Evolutionary conservation across 176 grass and related monocot genomes (phyloP).

Genomic region (Zea mays): DNA sequence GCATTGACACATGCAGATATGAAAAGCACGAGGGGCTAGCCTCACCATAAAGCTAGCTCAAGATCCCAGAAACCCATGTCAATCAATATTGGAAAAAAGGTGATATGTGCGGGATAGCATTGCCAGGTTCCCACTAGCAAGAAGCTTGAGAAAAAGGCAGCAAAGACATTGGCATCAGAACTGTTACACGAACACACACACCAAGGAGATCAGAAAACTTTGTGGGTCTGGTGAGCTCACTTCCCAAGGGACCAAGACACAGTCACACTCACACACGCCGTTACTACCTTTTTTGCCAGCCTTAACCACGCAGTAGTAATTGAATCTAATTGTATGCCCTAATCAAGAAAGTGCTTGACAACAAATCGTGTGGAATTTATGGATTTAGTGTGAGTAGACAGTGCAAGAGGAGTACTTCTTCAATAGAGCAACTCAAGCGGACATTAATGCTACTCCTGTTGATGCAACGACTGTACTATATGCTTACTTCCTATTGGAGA

Average conservation of each 20-base stretch:
- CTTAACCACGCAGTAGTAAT: neutral
- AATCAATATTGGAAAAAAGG: neutral
- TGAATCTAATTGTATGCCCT: neutral
- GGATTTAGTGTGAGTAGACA: constrained; percentile 3
- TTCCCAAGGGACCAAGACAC: constrained; percentile 39
- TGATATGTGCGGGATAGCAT: constrained; percentile 14
- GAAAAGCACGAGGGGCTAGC: too few species aligned
- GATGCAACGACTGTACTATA: neutral
- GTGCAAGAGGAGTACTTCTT: neutral
- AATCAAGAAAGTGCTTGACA: constrained; percentile 11
- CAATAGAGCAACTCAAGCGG: neutral
- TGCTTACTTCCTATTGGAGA: constrained; percentile 41
- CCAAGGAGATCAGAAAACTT: constrained; percentile 57
- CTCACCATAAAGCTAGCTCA: too few species aligned
- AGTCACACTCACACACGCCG: neutral
- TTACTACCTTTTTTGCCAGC: neutral
- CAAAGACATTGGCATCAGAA: constrained; percentile 37
- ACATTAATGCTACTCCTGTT: constrained; percentile 55
- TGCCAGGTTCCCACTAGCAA: constrained; percentile 48
- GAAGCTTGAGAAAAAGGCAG: constrained; percentile 51
- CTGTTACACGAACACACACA: constrained; percentile 49
- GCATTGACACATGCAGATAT: too few species aligned
- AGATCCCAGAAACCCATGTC: too few species aligned
- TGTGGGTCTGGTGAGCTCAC: constrained; percentile 50
- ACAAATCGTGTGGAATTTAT: constrained; percentile 2